Evolutionary conservation across 2,329 filamentous ascomycete genomes (phyloP).

Genomic region (Aureobasidium zeae): DNA sequence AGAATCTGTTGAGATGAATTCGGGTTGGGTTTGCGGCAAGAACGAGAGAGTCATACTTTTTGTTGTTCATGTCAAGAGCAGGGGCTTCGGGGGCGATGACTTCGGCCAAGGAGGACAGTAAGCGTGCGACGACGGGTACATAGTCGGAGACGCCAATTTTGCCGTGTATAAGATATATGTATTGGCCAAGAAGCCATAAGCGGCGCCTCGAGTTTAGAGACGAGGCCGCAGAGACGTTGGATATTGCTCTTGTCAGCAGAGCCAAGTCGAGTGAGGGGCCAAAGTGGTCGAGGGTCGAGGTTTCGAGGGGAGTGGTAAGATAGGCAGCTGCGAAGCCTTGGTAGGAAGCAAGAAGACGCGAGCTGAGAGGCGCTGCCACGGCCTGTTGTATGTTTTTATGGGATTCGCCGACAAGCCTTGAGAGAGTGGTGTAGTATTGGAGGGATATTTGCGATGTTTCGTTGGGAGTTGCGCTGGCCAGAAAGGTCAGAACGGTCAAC

Average conservation of each 20-base stretch:
- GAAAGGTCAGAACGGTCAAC: constrained; percentile 11
- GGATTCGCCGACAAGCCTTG: constrained; percentile 19
- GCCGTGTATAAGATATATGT: constrained; percentile 37
- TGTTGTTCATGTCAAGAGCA: constrained; percentile 25
- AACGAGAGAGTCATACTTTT: constrained; percentile 34
- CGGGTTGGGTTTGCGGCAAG: constrained; percentile 31
- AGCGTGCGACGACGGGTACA: constrained; percentile 45
- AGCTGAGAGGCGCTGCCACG: constrained; percentile 26
- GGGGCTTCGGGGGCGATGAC: constrained; percentile 44
- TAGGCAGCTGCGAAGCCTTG: constrained; percentile 33
- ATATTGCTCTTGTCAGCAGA: not conserved
- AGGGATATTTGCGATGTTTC: constrained; percentile 17
- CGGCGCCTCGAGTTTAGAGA: constrained; percentile 23
- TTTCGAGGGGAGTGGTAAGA: constrained; percentile 22
- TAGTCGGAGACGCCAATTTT: constrained; percentile 33
- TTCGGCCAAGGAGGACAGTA: constrained; percentile 48
- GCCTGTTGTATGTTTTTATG: constrained; percentile 24
- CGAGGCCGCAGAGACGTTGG: not conserved
- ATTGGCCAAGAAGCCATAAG: constrained; percentile 50
- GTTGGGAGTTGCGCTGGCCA: constrained; percentile 5
- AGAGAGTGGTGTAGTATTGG: constrained; percentile 27
- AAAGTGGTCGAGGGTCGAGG: constrained; percentile 22
- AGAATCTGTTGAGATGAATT: constrained; percentile 36
- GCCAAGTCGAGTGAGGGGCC: constrained; percentile 20
- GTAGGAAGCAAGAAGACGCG: constrained; percentile 28